Evolutionary conservation across 1,284 basidiomycete species (phyloP).

Genomic region (Somion occarium): DNA sequence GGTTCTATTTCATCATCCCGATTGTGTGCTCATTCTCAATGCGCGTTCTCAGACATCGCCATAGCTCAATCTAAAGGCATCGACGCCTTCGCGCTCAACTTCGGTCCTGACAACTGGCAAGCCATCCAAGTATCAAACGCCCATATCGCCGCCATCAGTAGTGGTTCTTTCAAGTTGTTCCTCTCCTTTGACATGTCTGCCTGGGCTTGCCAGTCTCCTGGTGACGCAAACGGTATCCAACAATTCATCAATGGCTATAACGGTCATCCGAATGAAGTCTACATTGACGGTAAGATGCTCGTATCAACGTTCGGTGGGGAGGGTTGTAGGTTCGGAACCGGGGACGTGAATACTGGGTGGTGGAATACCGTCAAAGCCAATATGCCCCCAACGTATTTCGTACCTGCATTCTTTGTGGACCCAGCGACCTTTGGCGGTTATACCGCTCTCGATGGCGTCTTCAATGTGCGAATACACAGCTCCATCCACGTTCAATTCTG

Average conservation of each 20-base stretch:
- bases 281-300: conserved; percentile 36
- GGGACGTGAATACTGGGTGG: conserved; percentile 29
- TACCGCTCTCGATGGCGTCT: conserved; percentile 30
- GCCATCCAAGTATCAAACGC: conserved; percentile 43
- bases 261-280: conserved; percentile 38
- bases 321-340: conserved; percentile 41
- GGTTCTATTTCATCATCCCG: too few relatives aligned
- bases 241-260: conserved; percentile 38
- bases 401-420: conserved; percentile 36
- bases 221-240: conserved; percentile 34
- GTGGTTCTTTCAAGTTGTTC: conserved; percentile 47
- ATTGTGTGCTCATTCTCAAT: not conserved
- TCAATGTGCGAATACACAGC: not conserved
- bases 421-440: conserved; percentile 22
- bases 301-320: conserved; percentile 54
- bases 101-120: conserved; percentile 49
- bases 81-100: conserved; percentile 40
- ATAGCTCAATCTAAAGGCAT: conserved; percentile 36
- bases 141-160: conserved; percentile 18
- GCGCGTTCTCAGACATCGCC: conserved; percentile 28
- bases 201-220: conserved; percentile 33
- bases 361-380: conserved; percentile 23
- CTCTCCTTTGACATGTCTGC: conserved; percentile 54
- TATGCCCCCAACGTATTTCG: conserved; percentile 26
- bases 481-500: not conserved